Base-by-base conservation (phyloP, 1,284 basidiomycete species). In the Megacollybia platyphylla region DNA sequence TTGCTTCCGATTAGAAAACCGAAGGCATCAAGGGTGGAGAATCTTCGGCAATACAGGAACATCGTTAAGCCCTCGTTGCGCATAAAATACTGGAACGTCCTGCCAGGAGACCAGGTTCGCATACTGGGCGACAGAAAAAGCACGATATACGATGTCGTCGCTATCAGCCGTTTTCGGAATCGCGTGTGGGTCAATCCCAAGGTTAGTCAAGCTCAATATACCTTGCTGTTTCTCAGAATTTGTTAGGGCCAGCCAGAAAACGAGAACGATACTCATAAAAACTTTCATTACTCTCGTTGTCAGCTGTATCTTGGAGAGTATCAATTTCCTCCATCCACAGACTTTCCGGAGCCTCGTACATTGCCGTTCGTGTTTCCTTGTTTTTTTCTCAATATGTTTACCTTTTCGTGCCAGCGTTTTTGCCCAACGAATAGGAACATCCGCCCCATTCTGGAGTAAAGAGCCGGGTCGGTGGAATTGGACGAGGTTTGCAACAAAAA, bases 71-170 rank as follows among this genome's bases (percentile, higher is more conserved):
- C 72, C 11, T 69, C 69, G 46, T 79, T 87, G 52, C 70, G 85
- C 43, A 82, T 89, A 41, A 85, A 86, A 58, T 79, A 73, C 55
- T 89, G 85, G 85, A 89, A 88, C 52, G 71, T 89, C 48, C 79
- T 87, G 24, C 83, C 86, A 6, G 85, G 85, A n/a, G 85, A 89
- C 61, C 72, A 73, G 44, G 74, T 89, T 52, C 71, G 79, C 41
- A 50, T 87, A 43, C 68, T 72, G 7, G 82, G 82, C 18, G 79
- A 86, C 57, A 65, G 65, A 45, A 65, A 65, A 36, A 70, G 69
- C 39, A 66, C 57, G 2, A 57, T 86, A 31, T 72, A 76, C 39
- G 79, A 87, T 55, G 84, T 88, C 31, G 57, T 74, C 48, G 75
- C 71, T 55, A 73, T 87, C 44, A 84, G 87, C 61, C 73, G 70